A percentile compares a stretch with the other conserved stretches of the same genome.
Conservation (phyloP, 2,329 filamentous ascomycete genomes). For the Colletotrichum sp. region DNA sequence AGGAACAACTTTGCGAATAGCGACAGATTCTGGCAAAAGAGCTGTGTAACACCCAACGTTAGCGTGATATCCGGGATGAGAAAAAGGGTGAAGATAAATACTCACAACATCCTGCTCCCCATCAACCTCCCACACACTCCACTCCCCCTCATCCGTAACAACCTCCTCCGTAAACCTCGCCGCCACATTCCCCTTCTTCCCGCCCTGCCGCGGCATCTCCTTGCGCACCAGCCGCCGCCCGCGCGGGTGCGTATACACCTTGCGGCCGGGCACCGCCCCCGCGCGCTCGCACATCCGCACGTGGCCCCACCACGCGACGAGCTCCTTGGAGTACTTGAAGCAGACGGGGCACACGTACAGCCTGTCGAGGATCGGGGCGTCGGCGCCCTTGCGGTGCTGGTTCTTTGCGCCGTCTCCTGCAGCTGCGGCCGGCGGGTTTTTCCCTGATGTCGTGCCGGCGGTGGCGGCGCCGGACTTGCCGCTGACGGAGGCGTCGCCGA, state of each 20-base stretch:
- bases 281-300: conserved; percentile 60
- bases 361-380: conserved; percentile 60
- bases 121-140: conserved; percentile 91
- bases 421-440: not conserved
- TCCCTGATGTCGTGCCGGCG: not conserved
- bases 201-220: conserved; percentile 31
- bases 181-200: conserved; percentile 39
- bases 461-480: conserved; percentile 9
- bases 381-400: conserved; percentile 34
- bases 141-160: conserved; percentile 70
- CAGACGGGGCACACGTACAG: conserved; percentile 91
- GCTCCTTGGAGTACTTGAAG: conserved; percentile 84
- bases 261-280: conserved; percentile 64
- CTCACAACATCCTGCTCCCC: conserved; percentile 80
- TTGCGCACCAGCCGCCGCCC: conserved; percentile 46
- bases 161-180: conserved; percentile 46
- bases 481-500: conserved; percentile 50
- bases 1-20: conserved; percentile 97
- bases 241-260: conserved; percentile 72
- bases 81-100: too few species aligned
- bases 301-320: conserved; percentile 64
- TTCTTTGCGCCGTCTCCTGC: conserved; percentile 29
- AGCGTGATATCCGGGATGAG: too few species aligned
- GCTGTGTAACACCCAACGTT: too few species aligned
- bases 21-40: conserved; percentile 94